Evolutionary conservation across 108 stramenopile genomes (phyloP).

Genomic region (Epipyxis sp.): DNA sequence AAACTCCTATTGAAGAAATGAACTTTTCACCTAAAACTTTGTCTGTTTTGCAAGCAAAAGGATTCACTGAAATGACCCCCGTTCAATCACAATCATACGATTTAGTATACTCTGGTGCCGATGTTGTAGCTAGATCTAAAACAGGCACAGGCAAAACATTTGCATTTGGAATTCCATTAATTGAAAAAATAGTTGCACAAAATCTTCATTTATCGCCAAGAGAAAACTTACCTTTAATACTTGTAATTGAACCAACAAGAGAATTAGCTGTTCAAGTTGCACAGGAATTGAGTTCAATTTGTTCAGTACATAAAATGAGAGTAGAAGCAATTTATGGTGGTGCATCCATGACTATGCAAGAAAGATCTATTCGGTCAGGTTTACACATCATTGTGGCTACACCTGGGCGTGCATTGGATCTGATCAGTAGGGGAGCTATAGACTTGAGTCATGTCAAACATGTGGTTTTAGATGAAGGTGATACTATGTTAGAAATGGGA

Average conservation of each 20-base stretch:
- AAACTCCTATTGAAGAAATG: constrained; percentile 5
- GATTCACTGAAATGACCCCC: constrained; percentile 8
- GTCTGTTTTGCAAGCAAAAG: constrained; percentile 1
- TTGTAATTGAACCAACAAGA: constrained; percentile 94
- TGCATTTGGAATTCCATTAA: constrained; percentile 91
- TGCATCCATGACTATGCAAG: constrained; percentile 62
- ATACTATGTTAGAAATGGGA: constrained; percentile 99
- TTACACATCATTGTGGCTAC: constrained; percentile 96
- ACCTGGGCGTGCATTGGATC: constrained; percentile 95
- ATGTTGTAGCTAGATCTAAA: constrained; percentile 91
- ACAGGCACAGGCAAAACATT: constrained; percentile 99
- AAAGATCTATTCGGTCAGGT: constrained; percentile 73
- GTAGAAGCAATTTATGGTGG: constrained; percentile 94
- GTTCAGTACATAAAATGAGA: constrained; percentile 60
- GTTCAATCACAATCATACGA: constrained; percentile 78
- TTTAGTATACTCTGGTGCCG: constrained; percentile 76
- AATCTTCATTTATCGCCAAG: constrained; percentile 35
- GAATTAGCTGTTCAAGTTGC: constrained; percentile 90
- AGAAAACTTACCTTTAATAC: constrained; percentile 78
- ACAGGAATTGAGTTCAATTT: constrained; percentile 68
- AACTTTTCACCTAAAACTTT: not conserved
- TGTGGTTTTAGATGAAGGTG: constrained; percentile 95
- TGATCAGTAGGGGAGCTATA: constrained; percentile 85
- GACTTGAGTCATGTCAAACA: constrained; percentile 71
- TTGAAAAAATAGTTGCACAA: constrained; percentile 63